Conservation (phyloP, 2,329 filamentous ascomycete species). For the Fusarium albosuccineum region DNA sequence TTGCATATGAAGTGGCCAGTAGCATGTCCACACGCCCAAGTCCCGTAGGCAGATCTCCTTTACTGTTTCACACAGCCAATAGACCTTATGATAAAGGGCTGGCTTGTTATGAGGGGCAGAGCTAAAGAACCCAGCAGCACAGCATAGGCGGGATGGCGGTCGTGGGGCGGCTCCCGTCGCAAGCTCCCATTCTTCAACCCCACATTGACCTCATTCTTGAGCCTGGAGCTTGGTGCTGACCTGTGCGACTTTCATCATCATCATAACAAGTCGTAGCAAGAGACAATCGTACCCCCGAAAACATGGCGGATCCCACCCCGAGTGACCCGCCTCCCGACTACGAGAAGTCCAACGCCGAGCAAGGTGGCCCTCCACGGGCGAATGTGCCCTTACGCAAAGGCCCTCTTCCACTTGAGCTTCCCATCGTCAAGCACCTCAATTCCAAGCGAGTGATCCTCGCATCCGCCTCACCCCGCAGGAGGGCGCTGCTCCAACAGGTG, state of each 20-base stretch:
- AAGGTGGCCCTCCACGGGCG: constrained; percentile 46
- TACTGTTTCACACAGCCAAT: neutral
- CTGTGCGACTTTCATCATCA: constrained; percentile 21
- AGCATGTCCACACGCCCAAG: neutral
- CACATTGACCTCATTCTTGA: constrained; percentile 45
- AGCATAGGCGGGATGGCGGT: constrained; percentile 28
- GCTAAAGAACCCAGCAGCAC: constrained; percentile 15
- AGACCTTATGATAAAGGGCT: constrained; percentile 25
- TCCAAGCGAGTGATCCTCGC: constrained; percentile 88
- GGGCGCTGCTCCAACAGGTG: constrained; percentile 82
- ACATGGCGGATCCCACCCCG: constrained; percentile 47
- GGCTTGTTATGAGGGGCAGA: constrained; percentile 35
- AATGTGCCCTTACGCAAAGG: constrained; percentile 58
- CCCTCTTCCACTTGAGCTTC: constrained; percentile 80
- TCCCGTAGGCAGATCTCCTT: neutral
- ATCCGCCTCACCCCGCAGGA: constrained; percentile 87
- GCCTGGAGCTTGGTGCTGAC: constrained; percentile 19
- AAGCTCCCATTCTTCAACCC: constrained; percentile 40
- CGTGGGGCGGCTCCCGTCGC: constrained; percentile 35
- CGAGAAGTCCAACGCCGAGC: constrained; percentile 56
- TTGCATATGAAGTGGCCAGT: neutral
- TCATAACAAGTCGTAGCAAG: constrained; percentile 4
- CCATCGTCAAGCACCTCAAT: constrained; percentile 81
- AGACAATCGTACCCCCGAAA: constrained; percentile 7
- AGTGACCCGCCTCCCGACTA: constrained; percentile 63